Evolutionary conservation across 495 filamentous ascomycete species (phyloP).

Genomic region (Penicillium malachiteum): DNA sequence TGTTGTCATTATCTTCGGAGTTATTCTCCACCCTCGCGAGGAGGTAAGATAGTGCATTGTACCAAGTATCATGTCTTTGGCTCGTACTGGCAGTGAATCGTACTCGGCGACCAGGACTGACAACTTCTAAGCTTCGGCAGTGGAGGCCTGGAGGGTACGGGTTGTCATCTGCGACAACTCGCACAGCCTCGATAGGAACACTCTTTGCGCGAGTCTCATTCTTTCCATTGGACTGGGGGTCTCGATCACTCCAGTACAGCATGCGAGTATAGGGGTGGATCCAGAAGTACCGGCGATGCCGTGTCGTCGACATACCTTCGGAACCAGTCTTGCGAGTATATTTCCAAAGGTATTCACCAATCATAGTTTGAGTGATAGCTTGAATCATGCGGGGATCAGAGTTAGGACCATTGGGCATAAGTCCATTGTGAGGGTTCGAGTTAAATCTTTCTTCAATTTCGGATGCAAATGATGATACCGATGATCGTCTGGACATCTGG

Average conservation of each 20-base stretch:
- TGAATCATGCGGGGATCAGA: slow-evolving; percentile 99
- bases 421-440: slow-evolving; percentile 57
- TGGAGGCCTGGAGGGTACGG: slow-evolving; percentile 92
- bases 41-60: slow-evolving; percentile 93
- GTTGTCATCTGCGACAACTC: slow-evolving; percentile 94
- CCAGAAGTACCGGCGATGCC: slow-evolving; percentile 97
- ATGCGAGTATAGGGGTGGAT: slow-evolving; percentile 97
- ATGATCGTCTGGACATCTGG: slow-evolving; percentile 71
- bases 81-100: slow-evolving; percentile 93
- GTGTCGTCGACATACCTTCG: slow-evolving; percentile 77
- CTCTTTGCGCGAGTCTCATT: slow-evolving; percentile 87
- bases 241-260: slow-evolving; percentile 92
- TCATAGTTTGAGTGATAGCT: slow-evolving; percentile 99
- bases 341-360: slow-evolving; percentile 98
- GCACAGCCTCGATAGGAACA: slow-evolving; percentile 88
- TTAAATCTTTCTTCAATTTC: slow-evolving; percentile 91
- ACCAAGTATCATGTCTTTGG: slow-evolving; percentile 97
- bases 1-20: slow-evolving; percentile 57
- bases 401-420: slow-evolving; percentile 57
- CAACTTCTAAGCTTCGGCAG: slow-evolving; percentile 84
- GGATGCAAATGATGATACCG: slow-evolving; percentile 90
- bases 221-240: slow-evolving; percentile 76
- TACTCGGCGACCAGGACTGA: slow-evolving; percentile 83
- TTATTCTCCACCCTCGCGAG: slow-evolving; percentile 67
- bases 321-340: slow-evolving; percentile 92